Conservation (phyloP, 31 red algal species). For the Pterothamnion heteromorphum region DNA sequence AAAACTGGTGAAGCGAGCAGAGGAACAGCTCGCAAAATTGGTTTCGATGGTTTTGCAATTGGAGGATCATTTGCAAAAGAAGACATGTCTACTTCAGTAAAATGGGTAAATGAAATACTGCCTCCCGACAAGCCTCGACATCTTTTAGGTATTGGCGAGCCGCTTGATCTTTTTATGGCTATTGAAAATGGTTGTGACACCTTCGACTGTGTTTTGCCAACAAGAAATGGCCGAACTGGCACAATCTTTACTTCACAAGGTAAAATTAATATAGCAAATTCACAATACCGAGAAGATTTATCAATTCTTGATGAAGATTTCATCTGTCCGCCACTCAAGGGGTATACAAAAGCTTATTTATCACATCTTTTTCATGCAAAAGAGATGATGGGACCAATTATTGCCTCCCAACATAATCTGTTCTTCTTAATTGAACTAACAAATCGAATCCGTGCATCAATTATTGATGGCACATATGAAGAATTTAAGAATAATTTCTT, state of each 20-base stretch:
- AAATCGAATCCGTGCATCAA: background rate
- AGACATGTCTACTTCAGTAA: constrained; percentile 47
- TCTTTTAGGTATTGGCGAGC: constrained; percentile 60
- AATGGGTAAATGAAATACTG: constrained; percentile 21
- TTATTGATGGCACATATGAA: background rate
- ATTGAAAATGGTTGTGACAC: constrained; percentile 58
- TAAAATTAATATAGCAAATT: background rate
- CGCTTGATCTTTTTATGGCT: constrained; percentile 47
- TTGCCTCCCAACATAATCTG: background rate
- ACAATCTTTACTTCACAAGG: constrained; percentile 6
- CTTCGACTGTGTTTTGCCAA: constrained; percentile 70
- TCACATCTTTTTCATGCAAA: background rate
- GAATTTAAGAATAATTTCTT: background rate
- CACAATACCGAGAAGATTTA: background rate
- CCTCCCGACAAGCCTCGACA: constrained; percentile 52
- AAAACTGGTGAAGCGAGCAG: background rate
- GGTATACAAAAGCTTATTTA: background rate
- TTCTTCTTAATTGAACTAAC: background rate
- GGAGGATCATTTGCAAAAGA: constrained; percentile 61
- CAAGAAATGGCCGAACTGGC: constrained; percentile 42
- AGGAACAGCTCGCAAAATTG: constrained; percentile 49
- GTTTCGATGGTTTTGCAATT: constrained; percentile 46
- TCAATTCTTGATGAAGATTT: background rate
- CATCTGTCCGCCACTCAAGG: background rate
- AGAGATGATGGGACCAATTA: background rate